Conservation (phyloP, 352 stramenopile genomes). For the Globisporangium paddicum region DNA sequence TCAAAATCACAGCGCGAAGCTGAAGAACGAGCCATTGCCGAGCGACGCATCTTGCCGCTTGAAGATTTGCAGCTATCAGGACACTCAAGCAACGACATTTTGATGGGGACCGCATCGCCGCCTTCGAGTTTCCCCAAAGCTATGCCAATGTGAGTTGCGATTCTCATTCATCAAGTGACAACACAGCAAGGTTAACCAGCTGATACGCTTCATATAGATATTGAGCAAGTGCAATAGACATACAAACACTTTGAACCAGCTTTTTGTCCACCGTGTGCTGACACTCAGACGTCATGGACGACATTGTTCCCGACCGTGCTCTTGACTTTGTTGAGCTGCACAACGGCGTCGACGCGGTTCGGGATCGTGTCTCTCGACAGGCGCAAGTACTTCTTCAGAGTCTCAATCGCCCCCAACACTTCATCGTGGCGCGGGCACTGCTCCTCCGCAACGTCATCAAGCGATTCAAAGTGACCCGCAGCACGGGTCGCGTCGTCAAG, state of each 20-base stretch:
- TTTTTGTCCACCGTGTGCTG: not conserved
- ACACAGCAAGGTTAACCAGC: not conserved
- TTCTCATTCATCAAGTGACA: too few species aligned
- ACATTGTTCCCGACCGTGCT: conserved; percentile 28
- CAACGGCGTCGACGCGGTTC: conserved; percentile 53
- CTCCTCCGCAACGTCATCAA: conserved; percentile 51
- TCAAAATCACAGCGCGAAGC: conserved; percentile 60
- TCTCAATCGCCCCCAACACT: conserved; percentile 51
- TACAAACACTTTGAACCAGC: not conserved
- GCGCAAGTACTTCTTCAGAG: conserved; percentile 75
- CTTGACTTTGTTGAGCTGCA: conserved; percentile 75
- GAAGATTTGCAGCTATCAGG: conserved; percentile 17
- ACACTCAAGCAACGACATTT: not conserved
- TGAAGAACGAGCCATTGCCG: conserved; percentile 75
- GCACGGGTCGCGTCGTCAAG: conserved; percentile 52
- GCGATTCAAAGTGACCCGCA: conserved; percentile 38
- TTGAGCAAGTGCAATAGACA: conserved; percentile 4
- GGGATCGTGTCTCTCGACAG: conserved; percentile 44
- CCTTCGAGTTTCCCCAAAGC: not conserved
- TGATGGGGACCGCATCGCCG: not conserved
- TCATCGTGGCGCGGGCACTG: conserved; percentile 43
- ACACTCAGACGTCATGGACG: conserved; percentile 25
- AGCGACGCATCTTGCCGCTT: conserved; percentile 39
- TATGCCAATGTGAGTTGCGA: not conserved
- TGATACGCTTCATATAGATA: not conserved